Conservation (phyloP, 2,329 filamentous ascomycete genomes). For the Beauveria australis region DNA sequence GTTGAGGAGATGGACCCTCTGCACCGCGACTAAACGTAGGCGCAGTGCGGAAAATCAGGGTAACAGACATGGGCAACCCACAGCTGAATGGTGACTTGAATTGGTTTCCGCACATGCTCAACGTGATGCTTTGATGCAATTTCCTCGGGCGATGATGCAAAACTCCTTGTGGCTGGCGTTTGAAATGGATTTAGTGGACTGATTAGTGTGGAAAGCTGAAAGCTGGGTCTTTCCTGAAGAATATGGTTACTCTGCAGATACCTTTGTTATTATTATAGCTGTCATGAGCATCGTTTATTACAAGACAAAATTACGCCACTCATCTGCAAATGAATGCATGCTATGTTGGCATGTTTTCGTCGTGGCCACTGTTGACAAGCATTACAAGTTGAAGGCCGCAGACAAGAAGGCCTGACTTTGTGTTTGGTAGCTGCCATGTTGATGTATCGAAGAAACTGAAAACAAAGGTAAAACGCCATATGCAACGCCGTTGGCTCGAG, state of each 20-base stretch:
- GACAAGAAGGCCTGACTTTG: neutral
- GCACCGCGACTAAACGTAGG: slow-evolving; percentile 24
- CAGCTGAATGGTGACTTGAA: neutral
- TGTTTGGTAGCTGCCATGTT: neutral
- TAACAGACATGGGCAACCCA: neutral
- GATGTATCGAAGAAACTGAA: neutral
- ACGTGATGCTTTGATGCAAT: neutral
- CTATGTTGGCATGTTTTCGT: neutral
- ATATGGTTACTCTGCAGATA: slow-evolving; percentile 11
- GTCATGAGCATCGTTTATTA: slow-evolving; percentile 11
- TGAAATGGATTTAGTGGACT: slow-evolving; percentile 3
- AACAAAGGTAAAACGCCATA: neutral
- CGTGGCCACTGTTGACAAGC: neutral
- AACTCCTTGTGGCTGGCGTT: neutral
- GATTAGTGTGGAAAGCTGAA: neutral
- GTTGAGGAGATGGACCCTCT: slow-evolving; percentile 63
- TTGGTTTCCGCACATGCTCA: neutral
- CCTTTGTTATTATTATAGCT: slow-evolving; percentile 12
- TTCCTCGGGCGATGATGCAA: neutral
- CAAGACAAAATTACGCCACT: neutral
- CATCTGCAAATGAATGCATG: neutral
- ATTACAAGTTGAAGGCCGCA: too few relatives aligned
- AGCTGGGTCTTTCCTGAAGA: neutral
- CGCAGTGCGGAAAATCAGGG: neutral
- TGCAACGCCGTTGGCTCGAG: neutral